Base-by-base conservation (phyloP, 2,329 filamentous ascomycete genomes). In the Decorospora gaudefroyi region DNA sequence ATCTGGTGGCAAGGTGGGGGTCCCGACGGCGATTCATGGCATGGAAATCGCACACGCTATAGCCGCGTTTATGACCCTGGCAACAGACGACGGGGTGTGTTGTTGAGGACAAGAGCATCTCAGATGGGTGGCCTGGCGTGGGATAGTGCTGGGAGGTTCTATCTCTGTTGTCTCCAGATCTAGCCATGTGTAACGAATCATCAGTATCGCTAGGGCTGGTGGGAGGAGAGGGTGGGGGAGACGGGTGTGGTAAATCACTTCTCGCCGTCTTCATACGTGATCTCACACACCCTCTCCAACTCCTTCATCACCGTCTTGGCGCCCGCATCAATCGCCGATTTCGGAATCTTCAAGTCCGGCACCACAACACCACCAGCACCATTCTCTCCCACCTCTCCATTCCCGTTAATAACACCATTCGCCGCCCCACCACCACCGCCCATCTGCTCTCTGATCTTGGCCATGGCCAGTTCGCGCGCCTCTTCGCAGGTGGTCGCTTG, bases 401-500 rank as follows among this genome's bases (percentile, higher is more conserved):
- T 57, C 4, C 56, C 67, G 39, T 68, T 69, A 4, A 33, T 25
- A 26, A 33, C 48, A 3, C 54, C 63, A 28, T 65, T 52, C 10
- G 42, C 54, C 50, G 55, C 65, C 22, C 21, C 44, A 9, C 26
- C 16, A 12, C 42, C 46, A 26, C 42, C 51, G 28, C 58, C 45
- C 23, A 49, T 61, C 30, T 60, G 50, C 37, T 67, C 56, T 40
- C 57, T 39, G 38, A 68, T 57, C 37, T 56, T 65, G 17, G 68
- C 72, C 51, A 80, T 72, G 10, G 84, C 76, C 19, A 75, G 73
- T 12, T 72, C 74, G 63, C 81, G 72, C 30, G 83, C 72, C 41
- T 84, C 78, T 39, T 79, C 76, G 53, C 79, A 81, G 21, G 75
- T 80, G 42, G 75, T 76, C 59, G 78, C 80, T 41, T 80, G 76